These are phyloP conservation scores for Candida silvicultrix DNA, from an alignment of 805 yeast species.

Conservation along the genomic window DNA sequence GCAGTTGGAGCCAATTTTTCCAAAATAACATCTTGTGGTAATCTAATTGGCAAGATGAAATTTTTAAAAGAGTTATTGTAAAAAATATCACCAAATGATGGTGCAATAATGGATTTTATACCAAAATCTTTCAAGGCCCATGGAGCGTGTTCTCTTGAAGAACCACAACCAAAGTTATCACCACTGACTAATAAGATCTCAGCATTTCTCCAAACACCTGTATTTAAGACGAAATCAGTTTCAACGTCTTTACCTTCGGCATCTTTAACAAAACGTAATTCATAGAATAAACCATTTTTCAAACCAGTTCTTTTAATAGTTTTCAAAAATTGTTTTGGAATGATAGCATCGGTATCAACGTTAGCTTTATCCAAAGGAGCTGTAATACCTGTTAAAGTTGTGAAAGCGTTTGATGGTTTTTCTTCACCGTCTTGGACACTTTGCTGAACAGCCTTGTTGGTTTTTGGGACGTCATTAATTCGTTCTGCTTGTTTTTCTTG, in stretches of 20 bases:
- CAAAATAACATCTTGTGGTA: constrained; percentile 71
- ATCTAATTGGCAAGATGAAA: constrained; percentile 87
- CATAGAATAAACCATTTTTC: constrained; percentile 83
- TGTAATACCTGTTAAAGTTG: constrained; percentile 73
- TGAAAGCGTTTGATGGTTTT: constrained; percentile 49
- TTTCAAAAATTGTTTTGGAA: constrained; percentile 96
- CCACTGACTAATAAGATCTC: constrained; percentile 88
- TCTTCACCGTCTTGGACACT: constrained; percentile 20
- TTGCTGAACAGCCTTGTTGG: constrained; percentile 33
- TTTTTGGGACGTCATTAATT: constrained; percentile 57
- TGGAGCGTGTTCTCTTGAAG: constrained; percentile 98
- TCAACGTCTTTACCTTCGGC: constrained; percentile 63
- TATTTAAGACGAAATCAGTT: constrained; percentile 90
- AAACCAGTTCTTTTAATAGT: constrained; percentile 97
- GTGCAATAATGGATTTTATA: constrained; percentile 92
- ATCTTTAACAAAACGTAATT: constrained; percentile 71
- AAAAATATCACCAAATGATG: constrained; percentile 97
- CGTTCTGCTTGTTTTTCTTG: constrained; percentile 46
- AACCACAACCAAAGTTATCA: constrained; percentile 98
- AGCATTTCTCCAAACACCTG: constrained; percentile 73
- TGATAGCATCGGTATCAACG: constrained; percentile 97
- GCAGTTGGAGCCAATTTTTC: constrained; percentile 79
- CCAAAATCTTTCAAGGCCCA: constrained; percentile 99
- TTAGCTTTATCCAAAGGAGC: constrained; percentile 95
- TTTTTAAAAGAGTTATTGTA: constrained; percentile 96